These are phyloP conservation scores for Leccinum rimulosum DNA, from an alignment of 768 basidiomycete genomes.

Conservation along the genomic window DNA sequence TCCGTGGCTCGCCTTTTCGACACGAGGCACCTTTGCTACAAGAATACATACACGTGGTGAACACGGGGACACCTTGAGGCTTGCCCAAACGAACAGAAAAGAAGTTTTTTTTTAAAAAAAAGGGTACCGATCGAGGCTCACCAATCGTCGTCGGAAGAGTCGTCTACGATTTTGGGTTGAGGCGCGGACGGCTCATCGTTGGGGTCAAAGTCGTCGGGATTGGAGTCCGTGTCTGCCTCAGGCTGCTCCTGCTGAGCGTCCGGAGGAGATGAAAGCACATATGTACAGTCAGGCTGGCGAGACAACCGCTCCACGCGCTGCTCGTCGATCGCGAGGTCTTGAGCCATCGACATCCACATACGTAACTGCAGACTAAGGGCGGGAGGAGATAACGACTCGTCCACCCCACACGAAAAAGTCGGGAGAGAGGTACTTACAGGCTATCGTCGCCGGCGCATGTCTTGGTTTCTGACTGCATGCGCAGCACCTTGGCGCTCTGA, in stretches of 20 bases:
- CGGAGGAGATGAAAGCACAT: constrained; percentile 14
- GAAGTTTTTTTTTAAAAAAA: background rate
- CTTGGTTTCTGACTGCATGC: constrained; percentile 31
- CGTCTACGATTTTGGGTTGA: constrained; percentile 12
- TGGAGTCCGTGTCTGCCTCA: background rate
- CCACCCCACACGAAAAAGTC: background rate
- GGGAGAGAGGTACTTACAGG: constrained; percentile 33
- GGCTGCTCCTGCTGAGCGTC: background rate
- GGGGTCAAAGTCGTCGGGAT: constrained; percentile 12
- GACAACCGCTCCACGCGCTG: constrained; percentile 30
- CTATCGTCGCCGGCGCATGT: constrained; percentile 55
- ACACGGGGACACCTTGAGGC: background rate
- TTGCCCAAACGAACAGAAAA: background rate
- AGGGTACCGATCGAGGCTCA: constrained; percentile 1
- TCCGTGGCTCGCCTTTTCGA: background rate
- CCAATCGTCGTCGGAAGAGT: constrained; percentile 32
- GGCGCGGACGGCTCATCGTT: constrained; percentile 12
- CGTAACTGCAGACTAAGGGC: constrained; percentile 38
- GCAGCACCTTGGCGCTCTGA: constrained; percentile 34
- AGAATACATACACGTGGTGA: background rate
- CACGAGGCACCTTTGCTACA: background rate
- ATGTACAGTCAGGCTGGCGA: constrained; percentile 11
- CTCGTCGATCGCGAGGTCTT: constrained; percentile 45
- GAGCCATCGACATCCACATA: constrained; percentile 47
- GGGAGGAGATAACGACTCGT: background rate